Conservation (phyloP, 1,139 yeast species). For the Candida smagusa region DNA sequence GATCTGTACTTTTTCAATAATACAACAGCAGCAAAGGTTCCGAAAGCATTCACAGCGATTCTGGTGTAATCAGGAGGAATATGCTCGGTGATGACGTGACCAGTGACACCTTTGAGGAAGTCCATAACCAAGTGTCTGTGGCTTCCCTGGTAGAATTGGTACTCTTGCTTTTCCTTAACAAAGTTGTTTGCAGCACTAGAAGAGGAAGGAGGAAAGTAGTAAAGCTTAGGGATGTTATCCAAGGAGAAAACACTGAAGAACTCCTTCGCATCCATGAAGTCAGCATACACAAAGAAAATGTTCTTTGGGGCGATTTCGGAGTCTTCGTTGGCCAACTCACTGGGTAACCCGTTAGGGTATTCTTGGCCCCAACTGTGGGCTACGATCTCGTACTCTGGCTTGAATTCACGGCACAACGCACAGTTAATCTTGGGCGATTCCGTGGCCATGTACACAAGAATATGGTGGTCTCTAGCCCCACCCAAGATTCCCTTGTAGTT, state of each 20-base stretch:
- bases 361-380: slow-evolving; percentile 58
- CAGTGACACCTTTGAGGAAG: slow-evolving; percentile 40
- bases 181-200: slow-evolving; percentile 25
- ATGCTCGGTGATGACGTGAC: slow-evolving; percentile 43
- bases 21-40: slow-evolving; percentile 27
- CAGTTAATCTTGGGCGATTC: slow-evolving; percentile 73
- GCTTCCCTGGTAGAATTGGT: slow-evolving; percentile 54
- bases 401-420: slow-evolving; percentile 65
- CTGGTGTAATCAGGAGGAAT: slow-evolving; percentile 57
- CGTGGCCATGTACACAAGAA: slow-evolving; percentile 71
- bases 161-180: slow-evolving; percentile 36
- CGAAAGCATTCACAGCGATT: slow-evolving; percentile 46
- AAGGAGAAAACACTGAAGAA: slow-evolving; percentile 57
- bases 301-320: slow-evolving; percentile 26
- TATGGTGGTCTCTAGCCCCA: slow-evolving; percentile 69
- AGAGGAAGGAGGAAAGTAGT: slow-evolving; percentile 60
- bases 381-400: slow-evolving; percentile 57
- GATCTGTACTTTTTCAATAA: slow-evolving; percentile 24
- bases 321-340: slow-evolving; percentile 24
- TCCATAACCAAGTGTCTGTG: slow-evolving; percentile 41
- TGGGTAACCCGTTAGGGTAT: slow-evolving; percentile 35
- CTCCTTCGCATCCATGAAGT: slow-evolving; percentile 55
- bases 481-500: slow-evolving; percentile 57
- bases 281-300: slow-evolving; percentile 72
- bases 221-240: slow-evolving; percentile 77